phyloP scores from a whole-genome alignment of 352 stramenopile genomes.

The Phytophthora citrophthora region DNA sequence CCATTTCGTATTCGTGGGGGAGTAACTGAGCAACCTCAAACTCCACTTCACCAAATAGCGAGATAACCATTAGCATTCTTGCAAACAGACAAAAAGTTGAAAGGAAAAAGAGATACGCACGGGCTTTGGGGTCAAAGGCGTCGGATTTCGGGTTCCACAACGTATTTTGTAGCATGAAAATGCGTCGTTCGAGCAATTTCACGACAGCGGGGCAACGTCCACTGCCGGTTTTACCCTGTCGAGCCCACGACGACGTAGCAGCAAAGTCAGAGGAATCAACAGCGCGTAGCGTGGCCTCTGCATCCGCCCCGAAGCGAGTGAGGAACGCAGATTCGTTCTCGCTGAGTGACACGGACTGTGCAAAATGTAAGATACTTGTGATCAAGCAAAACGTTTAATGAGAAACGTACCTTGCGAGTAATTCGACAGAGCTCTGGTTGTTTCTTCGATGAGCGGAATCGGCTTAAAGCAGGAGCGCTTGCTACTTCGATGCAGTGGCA shows the following conservation, averaged over 20 bases:
- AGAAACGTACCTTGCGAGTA: slow-evolving; percentile 54
- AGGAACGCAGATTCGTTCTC: slow-evolving; percentile 67
- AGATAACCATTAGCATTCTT: not conserved
- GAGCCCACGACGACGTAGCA: slow-evolving; percentile 11
- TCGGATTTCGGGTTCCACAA: slow-evolving; percentile 75
- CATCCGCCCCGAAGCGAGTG: slow-evolving; percentile 58
- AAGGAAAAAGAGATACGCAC: slow-evolving; percentile 27
- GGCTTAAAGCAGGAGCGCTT: slow-evolving; percentile 9
- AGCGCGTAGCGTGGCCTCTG: slow-evolving; percentile 44
- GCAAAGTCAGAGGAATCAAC: slow-evolving; percentile 14
- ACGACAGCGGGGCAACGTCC: slow-evolving; percentile 5
- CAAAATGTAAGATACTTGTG: not conserved
- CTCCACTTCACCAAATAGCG: slow-evolving; percentile 40
- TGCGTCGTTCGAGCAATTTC: slow-evolving; percentile 62
- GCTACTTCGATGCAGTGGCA: slow-evolving; percentile 49
- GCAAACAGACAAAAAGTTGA: not conserved
- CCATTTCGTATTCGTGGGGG: slow-evolving; percentile 58
- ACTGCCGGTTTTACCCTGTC: slow-evolving; percentile 2
- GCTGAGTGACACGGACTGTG: slow-evolving; percentile 62
- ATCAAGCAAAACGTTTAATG: not conserved
- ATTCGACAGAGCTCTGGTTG: slow-evolving; percentile 58
- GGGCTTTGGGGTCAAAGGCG: slow-evolving; percentile 54
- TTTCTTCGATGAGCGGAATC: slow-evolving; percentile 21
- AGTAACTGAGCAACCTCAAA: slow-evolving; percentile 52
- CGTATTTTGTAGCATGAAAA: slow-evolving; percentile 77